Evolutionary conservation across 352 stramenopile genomes (phyloP), one percentile per base, ranked within the genome.

Genomic region (Hyphochytrium catenoides): DNA sequence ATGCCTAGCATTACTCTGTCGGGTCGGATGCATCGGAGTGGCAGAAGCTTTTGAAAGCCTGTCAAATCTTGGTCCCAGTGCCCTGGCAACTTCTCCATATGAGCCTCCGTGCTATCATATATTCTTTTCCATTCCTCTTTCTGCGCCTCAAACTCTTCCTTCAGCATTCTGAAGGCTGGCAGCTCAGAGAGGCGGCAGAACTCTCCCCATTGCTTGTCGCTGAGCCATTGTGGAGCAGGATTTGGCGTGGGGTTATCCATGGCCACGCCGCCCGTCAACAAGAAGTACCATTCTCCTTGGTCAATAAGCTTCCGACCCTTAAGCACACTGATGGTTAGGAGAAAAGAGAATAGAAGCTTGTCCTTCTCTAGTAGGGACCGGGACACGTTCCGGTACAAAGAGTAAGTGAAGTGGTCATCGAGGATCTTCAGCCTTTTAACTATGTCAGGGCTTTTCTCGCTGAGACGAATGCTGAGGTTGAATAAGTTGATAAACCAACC

Each of bases 401-500:
- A 83, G 39, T 84, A 89, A 12, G 68, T 87, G 50, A 92, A 92
- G 50, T 91, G 70, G 3, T 51, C 48, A 36, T 83, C 62, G 12
- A 92, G 55, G 39, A 89, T 82, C 21, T 52, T 40, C 1, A 92
- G 56, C 0, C 77, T 53, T 24, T 74, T 62, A 0, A 60, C 50
- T 4, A 92, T 56, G 36, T 87, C 65, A 0, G 62, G 44, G 2
- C 55, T 68, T 26, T 56, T 55, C 25, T 90, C 71, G 36, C 70
- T 88, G 15, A 83, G 61, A 28, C 63, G 47, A 31, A 92, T 91
- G 27, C 70, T 88, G n/a, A 56, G 42, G 11, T 82, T 59, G 41
- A 91, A 92, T 17, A 92, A 45, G 30, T 81, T 75, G 43, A 89
- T 82, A 44, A 90, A 92, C 77, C 77, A 92, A 4, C 65, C 75